These are phyloP conservation scores for Lachnellula arida DNA, from an alignment of 2,329 filamentous ascomycete species.

Conservation along the genomic window DNA sequence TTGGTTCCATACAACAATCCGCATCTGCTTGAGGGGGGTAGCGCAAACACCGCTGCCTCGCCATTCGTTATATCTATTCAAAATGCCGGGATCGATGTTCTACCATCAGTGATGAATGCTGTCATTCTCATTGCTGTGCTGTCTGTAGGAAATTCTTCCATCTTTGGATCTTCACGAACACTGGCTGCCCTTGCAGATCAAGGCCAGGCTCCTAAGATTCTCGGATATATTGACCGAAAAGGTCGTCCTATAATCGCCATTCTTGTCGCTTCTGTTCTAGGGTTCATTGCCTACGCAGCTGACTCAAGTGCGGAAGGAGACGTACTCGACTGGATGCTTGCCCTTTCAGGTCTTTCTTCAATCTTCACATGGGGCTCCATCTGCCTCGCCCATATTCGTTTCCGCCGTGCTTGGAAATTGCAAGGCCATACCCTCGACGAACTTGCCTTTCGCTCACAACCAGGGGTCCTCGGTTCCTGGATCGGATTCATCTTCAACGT, in stretches of 20 bases:
- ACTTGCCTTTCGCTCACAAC: constrained; percentile 75
- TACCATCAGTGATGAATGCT: constrained; percentile 90
- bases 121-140: constrained; percentile 88
- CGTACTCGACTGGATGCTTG: constrained; percentile 76
- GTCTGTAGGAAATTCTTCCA: constrained; percentile 85
- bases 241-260: constrained; percentile 78
- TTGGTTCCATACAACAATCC: constrained; percentile 70
- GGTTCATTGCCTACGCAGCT: constrained; percentile 74
- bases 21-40: constrained; percentile 54
- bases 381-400: constrained; percentile 87
- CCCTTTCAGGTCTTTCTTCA: constrained; percentile 66
- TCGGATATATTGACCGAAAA: constrained; percentile 77
- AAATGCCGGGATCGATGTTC: constrained; percentile 72
- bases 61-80: constrained; percentile 92
- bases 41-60: constrained; percentile 68
- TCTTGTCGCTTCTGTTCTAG: constrained; percentile 58
- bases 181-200: constrained; percentile 87
- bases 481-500: constrained; percentile 71
- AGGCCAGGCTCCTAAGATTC: constrained; percentile 69
- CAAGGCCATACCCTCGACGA: constrained; percentile 69
- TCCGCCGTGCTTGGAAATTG: constrained; percentile 71
- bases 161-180: constrained; percentile 88
- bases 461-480: constrained; percentile 76
- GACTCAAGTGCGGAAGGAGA: constrained; percentile 48
- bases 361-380: constrained; percentile 82